Percentiles rank a stretch among this genome's conserved stretches.
Evolutionary conservation across 352 stramenopile species (phyloP).

Genomic region (Phytopythium oedochilum): DNA sequence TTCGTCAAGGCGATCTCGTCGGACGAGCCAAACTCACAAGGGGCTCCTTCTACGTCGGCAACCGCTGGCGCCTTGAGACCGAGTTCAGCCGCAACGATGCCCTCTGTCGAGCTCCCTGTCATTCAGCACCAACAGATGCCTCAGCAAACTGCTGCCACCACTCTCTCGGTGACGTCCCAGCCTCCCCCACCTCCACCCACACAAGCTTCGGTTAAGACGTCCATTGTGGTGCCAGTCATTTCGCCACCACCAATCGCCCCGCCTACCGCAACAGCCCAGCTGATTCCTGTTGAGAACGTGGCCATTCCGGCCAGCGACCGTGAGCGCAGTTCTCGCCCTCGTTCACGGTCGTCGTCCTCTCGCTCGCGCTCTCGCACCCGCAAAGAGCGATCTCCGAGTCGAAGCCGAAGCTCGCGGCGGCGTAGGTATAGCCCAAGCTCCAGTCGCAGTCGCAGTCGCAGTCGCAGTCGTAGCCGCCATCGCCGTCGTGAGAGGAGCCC

Average conservation of each 20-base stretch:
- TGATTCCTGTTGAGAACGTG: background rate
- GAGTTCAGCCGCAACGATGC: too few species aligned
- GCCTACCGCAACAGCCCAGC: background rate
- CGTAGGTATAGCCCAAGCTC: conserved; percentile 10
- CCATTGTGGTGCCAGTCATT: too few species aligned
- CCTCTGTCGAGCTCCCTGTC: background rate
- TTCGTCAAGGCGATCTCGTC: conserved; percentile 26
- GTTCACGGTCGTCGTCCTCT: background rate
- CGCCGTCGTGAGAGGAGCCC: conserved; percentile 1
- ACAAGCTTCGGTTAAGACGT: too few species aligned
- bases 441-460: conserved; percentile 13
- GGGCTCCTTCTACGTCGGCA: background rate
- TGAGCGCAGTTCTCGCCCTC: background rate
- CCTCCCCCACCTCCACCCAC: background rate
- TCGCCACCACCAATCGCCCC: too few species aligned
- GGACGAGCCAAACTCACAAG: conserved; percentile 1
- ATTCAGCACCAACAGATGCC: background rate
- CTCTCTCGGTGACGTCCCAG: too few species aligned
- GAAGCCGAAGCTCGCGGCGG: conserved; percentile 13
- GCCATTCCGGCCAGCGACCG: background rate
- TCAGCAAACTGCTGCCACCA: too few species aligned
- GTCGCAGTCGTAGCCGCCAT: conserved; percentile 8
- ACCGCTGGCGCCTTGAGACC: too few species aligned
- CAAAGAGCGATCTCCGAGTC: conserved; percentile 1
- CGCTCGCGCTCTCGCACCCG: conserved; percentile 6